Conservation (phyloP, 768 basidiomycete genomes). For the Trametes gibbosa region DNA sequence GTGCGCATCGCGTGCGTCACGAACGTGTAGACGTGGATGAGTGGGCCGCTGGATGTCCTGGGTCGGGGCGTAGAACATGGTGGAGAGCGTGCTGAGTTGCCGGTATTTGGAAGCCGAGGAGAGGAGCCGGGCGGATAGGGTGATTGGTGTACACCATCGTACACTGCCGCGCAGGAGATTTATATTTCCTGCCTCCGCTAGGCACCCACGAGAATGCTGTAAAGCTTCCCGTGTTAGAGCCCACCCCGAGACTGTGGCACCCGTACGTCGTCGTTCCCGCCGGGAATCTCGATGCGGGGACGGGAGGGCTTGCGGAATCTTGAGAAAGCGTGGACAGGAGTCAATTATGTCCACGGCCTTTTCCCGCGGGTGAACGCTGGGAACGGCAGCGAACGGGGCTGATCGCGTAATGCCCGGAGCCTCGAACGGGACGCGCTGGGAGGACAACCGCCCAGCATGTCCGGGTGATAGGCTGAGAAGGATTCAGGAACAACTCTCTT, state of each 20-base stretch:
- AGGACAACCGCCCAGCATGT: conserved; percentile 15
- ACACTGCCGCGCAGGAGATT: conserved; percentile 16
- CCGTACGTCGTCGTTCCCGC: conserved; percentile 12
- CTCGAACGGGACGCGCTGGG: conserved; percentile 17
- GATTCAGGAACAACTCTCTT: conserved; percentile 26
- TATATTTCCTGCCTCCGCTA: conserved; percentile 18
- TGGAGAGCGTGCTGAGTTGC: neutral
- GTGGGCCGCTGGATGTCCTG: conserved; percentile 59
- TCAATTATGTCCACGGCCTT: conserved; percentile 24
- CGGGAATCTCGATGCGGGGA: conserved; percentile 17
- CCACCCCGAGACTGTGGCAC: conserved; percentile 19
- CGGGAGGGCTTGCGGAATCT: conserved; percentile 15
- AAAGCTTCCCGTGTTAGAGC: conserved; percentile 19
- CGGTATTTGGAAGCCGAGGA: conserved; percentile 5
- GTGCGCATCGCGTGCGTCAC: conserved; percentile 65
- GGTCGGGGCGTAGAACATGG: conserved; percentile 36
- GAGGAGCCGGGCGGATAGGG: conserved; percentile 4
- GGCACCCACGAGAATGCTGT: conserved; percentile 27
- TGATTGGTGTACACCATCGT: conserved; percentile 11
- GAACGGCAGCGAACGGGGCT: conserved; percentile 13
- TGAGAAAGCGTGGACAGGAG: conserved; percentile 26
- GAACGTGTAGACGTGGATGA: conserved; percentile 61
- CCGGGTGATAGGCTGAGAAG: conserved; percentile 14
- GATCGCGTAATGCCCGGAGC: conserved; percentile 24
- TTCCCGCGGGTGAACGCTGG: conserved; percentile 26